Conservation (phyloP, 1,139 yeast species). For the Magnusiomyces tetraspermus region DNA sequence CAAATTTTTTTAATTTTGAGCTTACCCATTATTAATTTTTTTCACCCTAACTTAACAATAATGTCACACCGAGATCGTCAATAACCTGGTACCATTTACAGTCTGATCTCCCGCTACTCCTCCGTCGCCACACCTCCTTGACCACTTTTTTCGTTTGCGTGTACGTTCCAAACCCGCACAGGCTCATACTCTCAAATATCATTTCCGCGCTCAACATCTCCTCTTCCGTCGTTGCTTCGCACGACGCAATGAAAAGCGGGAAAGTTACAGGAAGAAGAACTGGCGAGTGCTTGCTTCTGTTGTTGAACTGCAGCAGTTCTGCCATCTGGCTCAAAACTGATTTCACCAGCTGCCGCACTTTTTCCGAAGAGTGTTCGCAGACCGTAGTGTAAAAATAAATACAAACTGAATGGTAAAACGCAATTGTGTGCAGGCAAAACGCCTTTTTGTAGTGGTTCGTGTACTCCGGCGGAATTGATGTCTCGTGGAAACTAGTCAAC, state of each 20-base stretch:
- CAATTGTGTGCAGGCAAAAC: conserved; percentile 46
- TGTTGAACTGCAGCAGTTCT: conserved; percentile 50
- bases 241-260: conserved; percentile 87
- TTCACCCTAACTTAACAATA: not conserved
- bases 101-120: conserved; percentile 41
- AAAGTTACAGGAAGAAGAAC: conserved; percentile 70
- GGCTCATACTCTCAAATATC: conserved; percentile 74
- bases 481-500: not conserved
- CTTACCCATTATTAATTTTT: too few species aligned
- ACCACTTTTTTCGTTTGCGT: conserved; percentile 80
- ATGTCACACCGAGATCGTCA: not conserved
- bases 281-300: conserved; percentile 43
- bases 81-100: conserved; percentile 25
- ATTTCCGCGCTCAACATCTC: conserved; percentile 58
- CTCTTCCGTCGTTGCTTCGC: conserved; percentile 55
- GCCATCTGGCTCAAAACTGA: conserved; percentile 32
- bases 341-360: conserved; percentile 49
- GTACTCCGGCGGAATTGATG: not conserved
- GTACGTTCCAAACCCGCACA: conserved; percentile 68
- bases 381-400: conserved; percentile 67
- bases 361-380: conserved; percentile 43
- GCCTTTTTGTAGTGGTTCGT: not conserved
- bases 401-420: conserved; percentile 64
- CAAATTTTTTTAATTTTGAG: too few species aligned
- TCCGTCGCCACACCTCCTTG: conserved; percentile 79